Evolutionary conservation across 129 eudicot species (phyloP).

Genomic region (Kitagawia praeruptora): DNA sequence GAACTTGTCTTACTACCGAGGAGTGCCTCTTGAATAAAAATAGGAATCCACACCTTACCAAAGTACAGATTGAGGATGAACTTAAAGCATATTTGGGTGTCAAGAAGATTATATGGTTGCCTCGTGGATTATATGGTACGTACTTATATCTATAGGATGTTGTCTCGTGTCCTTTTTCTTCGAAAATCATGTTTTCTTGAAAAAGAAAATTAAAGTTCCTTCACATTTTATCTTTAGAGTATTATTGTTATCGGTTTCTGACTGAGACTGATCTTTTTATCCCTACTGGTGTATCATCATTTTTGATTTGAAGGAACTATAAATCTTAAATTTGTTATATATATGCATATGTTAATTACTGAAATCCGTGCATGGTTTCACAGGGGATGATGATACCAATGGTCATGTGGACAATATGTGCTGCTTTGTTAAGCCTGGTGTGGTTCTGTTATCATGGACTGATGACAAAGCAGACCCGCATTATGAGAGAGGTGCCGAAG

Average conservation of each 20-base stretch:
- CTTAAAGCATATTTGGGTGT: conserved; percentile 83
- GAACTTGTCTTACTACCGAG: conserved; percentile 95
- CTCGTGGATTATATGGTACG: conserved; percentile 75
- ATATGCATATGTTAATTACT: not conserved
- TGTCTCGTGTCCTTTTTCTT: not conserved
- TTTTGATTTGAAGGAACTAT: conserved; percentile 1
- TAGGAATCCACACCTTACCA: conserved; percentile 76
- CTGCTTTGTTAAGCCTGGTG: conserved; percentile 91
- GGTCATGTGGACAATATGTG: conserved; percentile 96
- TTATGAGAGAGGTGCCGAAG: conserved; percentile 68
- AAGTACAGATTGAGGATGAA: conserved; percentile 69
- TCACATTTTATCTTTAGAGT: not conserved
- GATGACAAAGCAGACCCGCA: conserved; percentile 88
- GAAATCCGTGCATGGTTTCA: not conserved
- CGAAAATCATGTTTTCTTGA: not conserved
- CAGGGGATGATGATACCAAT: conserved; percentile 96
- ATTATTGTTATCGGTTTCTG: not conserved
- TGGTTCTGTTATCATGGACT: conserved; percentile 81
- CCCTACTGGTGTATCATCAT: not conserved
- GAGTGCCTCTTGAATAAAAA: conserved; percentile 91
- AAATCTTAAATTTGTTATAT: not conserved
- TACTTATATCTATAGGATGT: not conserved
- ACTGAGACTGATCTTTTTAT: not conserved
- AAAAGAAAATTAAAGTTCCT: not conserved
- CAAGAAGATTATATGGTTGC: conserved; percentile 79